Base-by-base conservation (phyloP, 2,329 filamentous ascomycete species). In the Metarhizium humberi region DNA sequence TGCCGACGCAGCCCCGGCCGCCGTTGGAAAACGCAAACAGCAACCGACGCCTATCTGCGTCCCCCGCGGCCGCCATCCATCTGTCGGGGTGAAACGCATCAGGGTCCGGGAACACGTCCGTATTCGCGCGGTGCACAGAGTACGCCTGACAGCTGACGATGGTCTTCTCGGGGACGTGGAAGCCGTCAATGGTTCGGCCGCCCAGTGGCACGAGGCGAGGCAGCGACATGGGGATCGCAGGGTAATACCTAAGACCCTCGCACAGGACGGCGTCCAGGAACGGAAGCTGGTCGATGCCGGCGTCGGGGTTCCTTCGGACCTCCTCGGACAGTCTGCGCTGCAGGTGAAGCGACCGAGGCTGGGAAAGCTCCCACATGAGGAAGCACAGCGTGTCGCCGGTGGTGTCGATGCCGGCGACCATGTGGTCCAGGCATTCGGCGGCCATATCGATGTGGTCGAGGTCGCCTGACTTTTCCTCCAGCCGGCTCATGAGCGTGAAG, bases 41-140 rank as follows among this genome's bases (percentile, higher is more conserved):
- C 7, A 81, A 63, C 47, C 80, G 73, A 61, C 80, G 80, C 56
- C 82, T 75, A 62, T 92, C 87, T 57, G 86, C 78, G 62, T 92
- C 89, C 2, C 88, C 90, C 49, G 85, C 79, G 8, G 79, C 77
- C 16, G 79, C 82, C 60, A 96, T 80, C 92, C 92, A 96, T 61
- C 92, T 80, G 55, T 92, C 88, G 0, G 92, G 92, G 52, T 85
- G 77, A 65, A 92, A 96, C 6, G 69, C 71, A 57, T 95, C 87
- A 0, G 91, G 87, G 47, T 91, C 79, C 1, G 86, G 84, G 66
- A 95, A 97, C 1, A 90, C 86, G 55, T 84, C 77, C 11, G 71
- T 67, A 59, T 86, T 79, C 55, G 82, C 72, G 20, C 78, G 76
- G 59, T 86, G 80, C 38, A 84, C 73, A 11, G 81, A 84, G 63